phyloP scores from a whole-genome alignment of 306 rosid genomes.

The Quercus dentata region DNA sequence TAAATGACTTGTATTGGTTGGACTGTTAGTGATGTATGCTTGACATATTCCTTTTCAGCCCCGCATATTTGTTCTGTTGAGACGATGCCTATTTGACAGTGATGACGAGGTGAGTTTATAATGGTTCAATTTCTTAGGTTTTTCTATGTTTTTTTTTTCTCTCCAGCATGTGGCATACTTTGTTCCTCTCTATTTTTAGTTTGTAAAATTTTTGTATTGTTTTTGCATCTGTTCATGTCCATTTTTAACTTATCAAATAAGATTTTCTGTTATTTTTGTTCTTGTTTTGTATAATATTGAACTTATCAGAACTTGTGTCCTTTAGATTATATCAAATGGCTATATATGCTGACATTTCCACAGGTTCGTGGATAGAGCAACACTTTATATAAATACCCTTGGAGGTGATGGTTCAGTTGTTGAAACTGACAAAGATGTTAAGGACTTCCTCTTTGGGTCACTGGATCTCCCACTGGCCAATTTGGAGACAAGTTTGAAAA shows the following conservation, averaged over 20 bases:
- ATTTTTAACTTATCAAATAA: not conserved
- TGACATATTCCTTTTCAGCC: conserved; percentile 55
- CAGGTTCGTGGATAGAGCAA: conserved; percentile 99
- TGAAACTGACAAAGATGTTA: conserved; percentile 66
- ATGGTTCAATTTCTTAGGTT: not conserved
- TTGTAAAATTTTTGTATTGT: not conserved
- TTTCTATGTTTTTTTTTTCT: not conserved
- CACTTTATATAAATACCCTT: conserved; percentile 79
- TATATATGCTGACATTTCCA: conserved; percentile 12
- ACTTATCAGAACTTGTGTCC: not conserved
- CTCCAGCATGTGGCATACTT: not conserved
- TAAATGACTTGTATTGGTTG: conserved; percentile 4
- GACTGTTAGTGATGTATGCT: conserved; percentile 20
- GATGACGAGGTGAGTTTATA: conserved; percentile 81
- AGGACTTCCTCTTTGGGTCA: conserved; percentile 81
- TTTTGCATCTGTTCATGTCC: not conserved
- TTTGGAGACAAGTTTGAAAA: conserved; percentile 85
- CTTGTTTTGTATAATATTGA: not conserved
- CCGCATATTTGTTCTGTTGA: conserved; percentile 74
- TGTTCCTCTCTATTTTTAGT: not conserved
- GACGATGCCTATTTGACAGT: conserved; percentile 90
- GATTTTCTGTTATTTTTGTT: not conserved
- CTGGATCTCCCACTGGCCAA: conserved; percentile 85
- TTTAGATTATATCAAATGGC: conserved; percentile 8
- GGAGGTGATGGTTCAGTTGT: conserved; percentile 74